Evolutionary conservation across 805 yeast genomes (phyloP).

Genomic region (Kurtzmaniella fragi): DNA sequence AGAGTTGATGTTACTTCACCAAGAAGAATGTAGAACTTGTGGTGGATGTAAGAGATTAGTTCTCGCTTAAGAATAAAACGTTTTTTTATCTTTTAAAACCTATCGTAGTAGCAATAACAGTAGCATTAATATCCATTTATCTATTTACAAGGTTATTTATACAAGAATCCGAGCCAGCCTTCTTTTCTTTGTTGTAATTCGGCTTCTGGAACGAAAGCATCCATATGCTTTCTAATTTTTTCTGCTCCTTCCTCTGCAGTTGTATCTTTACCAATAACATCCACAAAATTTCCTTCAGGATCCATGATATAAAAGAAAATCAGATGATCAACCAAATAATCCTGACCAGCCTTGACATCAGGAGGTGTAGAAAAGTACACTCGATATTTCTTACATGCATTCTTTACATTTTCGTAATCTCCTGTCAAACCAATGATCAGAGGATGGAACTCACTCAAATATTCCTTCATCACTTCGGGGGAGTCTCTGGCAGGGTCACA

Average conservation of each 20-base stretch:
- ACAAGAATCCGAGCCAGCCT: conserved; percentile 56
- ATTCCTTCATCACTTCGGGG: conserved; percentile 78
- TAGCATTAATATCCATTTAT: too few relatives aligned
- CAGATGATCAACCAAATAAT: conserved; percentile 94
- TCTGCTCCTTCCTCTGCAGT: conserved; percentile 73
- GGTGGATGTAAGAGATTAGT: conserved; percentile 47
- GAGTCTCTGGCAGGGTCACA: conserved; percentile 96
- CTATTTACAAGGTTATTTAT: conserved; percentile 26
- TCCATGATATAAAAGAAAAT: conserved; percentile 97
- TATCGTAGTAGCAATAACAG: too few relatives aligned
- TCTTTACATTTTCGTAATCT: conserved; percentile 76
- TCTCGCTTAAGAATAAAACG: too few relatives aligned
- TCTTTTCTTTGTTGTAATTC: conserved; percentile 62
- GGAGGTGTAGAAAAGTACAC: conserved; percentile 98
- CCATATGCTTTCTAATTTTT: conserved; percentile 71
- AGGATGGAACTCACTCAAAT: conserved; percentile 85
- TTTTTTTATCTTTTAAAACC: too few relatives aligned
- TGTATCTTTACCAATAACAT: conserved; percentile 89
- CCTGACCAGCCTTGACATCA: conserved; percentile 90
- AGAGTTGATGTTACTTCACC: conserved; percentile 41
- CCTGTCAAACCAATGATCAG: conserved; percentile 90
- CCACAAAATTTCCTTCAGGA: conserved; percentile 94
- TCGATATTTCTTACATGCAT: conserved; percentile 81
- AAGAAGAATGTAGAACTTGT: conserved; percentile 40
- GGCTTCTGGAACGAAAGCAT: conserved; percentile 66